A percentile compares a stretch with the other conserved stretches of the same genome.
phyloP scores from a whole-genome alignment of 768 basidiomycete species.

The Termitomyces sp. region DNA sequence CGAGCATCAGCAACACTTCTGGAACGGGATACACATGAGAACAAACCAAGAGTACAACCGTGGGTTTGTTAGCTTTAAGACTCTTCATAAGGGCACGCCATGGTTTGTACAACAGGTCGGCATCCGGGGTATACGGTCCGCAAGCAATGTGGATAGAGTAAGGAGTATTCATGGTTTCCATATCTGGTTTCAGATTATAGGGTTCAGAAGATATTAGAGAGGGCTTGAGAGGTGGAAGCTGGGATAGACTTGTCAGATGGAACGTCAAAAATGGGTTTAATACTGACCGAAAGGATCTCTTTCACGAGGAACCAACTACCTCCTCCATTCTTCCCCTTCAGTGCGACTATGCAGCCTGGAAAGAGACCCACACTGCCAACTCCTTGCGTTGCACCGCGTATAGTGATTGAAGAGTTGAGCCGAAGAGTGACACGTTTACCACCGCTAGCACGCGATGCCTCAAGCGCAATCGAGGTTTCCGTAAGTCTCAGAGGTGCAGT shows the following conservation, averaged over 20 bases:
- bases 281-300: constrained; percentile 76
- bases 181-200: constrained; percentile 26
- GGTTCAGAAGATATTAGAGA: constrained; percentile 25
- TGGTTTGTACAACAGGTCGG: constrained; percentile 70
- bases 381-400: constrained; percentile 59
- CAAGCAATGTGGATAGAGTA: constrained; percentile 69
- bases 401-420: constrained; percentile 58
- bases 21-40: background rate
- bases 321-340: constrained; percentile 88
- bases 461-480: constrained; percentile 70
- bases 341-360: constrained; percentile 80
- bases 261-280: background rate
- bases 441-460: constrained; percentile 69
- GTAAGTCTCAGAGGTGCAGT: constrained; percentile 57
- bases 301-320: constrained; percentile 81
- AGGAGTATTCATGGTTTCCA: constrained; percentile 34
- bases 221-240: constrained; percentile 60
- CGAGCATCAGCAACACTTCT: background rate
- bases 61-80: constrained; percentile 61
- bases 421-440: constrained; percentile 66
- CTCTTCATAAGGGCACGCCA: constrained; percentile 58
- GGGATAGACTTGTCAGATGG: background rate
- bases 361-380: constrained; percentile 70
- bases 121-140: constrained; percentile 83
- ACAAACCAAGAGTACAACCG: constrained; percentile 70